Evolutionary conservation across 768 basidiomycete species (phyloP).

Genomic region (Tulasnella sp.): DNA sequence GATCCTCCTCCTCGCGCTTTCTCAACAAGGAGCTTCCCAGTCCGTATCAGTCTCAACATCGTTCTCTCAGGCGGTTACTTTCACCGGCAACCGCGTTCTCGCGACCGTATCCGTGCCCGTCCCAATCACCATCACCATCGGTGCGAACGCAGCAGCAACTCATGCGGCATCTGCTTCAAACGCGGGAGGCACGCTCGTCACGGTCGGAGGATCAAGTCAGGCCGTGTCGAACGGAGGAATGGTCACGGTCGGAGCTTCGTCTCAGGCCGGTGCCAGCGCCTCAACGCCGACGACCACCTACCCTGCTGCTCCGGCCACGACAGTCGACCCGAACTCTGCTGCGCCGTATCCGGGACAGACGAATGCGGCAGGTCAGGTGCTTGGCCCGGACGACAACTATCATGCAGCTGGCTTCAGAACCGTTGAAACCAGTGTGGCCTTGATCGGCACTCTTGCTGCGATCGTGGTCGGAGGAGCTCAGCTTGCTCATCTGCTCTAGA

Average conservation of each 20-base stretch:
- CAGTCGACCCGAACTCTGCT: neutral
- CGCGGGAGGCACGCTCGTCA: neutral
- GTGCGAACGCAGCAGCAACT: neutral
- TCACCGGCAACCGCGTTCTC: neutral
- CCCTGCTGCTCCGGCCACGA: conserved; percentile 2
- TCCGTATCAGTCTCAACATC: neutral
- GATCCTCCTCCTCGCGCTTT: neutral
- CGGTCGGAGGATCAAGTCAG: neutral
- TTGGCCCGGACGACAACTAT: conserved; percentile 8
- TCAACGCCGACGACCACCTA: conserved; percentile 1
- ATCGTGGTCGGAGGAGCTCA: neutral
- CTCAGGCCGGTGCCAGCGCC: neutral
- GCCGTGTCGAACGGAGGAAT: neutral
- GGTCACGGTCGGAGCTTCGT: neutral
- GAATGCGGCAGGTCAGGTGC: neutral
- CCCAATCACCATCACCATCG: neutral
- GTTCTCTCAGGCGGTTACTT: neutral
- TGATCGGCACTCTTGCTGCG: neutral
- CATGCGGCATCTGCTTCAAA: neutral
- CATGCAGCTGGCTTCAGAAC: neutral
- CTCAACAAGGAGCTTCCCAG: neutral
- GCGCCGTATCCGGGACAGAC: conserved; percentile 9
- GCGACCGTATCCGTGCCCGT: conserved; percentile 1
- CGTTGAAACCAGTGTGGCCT: neutral
- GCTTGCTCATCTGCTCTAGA: neutral